Conservation (phyloP, 495 filamentous ascomycete species). For the Evernia prunastri region DNA sequence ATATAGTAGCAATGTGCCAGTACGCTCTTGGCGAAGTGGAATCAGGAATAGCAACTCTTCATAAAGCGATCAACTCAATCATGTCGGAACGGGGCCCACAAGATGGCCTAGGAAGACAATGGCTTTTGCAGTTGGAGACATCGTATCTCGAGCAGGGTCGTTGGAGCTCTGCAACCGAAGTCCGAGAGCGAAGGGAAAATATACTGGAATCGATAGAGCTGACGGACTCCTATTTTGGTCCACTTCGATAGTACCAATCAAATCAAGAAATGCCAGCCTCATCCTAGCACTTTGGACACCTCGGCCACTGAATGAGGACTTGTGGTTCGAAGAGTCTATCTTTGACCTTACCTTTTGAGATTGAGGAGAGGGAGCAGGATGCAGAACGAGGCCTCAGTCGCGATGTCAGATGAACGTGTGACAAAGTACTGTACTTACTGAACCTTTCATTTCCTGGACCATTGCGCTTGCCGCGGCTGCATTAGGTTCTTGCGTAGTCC, state of each 20-base stretch:
- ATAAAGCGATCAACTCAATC: neutral
- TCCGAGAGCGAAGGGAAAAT: neutral
- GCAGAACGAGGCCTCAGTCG: too few relatives aligned
- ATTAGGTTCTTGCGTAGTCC: too few relatives aligned
- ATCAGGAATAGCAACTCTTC: neutral
- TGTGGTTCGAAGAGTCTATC: too few relatives aligned
- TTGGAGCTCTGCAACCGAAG: slow-evolving; percentile 24
- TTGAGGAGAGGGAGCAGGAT: too few relatives aligned
- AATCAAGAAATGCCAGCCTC: too few relatives aligned
- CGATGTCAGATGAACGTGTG: too few relatives aligned
- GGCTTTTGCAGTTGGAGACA: neutral
- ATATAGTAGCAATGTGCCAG: neutral
- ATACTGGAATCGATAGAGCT: neutral
- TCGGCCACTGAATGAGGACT: too few relatives aligned
- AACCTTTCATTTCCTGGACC: too few relatives aligned
- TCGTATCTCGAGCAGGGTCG: slow-evolving; percentile 25
- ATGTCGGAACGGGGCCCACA: neutral
- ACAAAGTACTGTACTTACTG: too few relatives aligned
- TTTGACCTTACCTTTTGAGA: too few relatives aligned
- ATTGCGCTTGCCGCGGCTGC: neutral
- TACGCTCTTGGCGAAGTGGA: slow-evolving; percentile 1
- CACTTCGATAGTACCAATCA: neutral
- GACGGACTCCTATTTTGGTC: neutral
- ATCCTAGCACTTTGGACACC: too few relatives aligned
- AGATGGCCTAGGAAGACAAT: neutral